Conservation (phyloP, 352 stramenopile genomes). For the Plasmopara viticola region DNA sequence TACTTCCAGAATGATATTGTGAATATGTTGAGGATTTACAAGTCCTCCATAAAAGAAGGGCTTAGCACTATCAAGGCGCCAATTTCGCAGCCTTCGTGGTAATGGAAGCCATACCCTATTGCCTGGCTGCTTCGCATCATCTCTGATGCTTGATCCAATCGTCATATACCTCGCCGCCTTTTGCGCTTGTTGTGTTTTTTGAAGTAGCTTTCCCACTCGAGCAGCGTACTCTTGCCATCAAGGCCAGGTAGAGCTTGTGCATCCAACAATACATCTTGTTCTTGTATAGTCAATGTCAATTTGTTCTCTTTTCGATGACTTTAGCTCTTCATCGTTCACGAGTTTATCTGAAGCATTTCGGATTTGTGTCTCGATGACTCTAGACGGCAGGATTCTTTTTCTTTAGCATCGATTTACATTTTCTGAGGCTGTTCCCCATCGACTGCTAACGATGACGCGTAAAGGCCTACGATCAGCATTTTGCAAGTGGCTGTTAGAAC, state of each 20-base stretch:
- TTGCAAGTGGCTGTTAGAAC: conserved; percentile 25
- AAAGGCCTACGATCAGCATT: conserved; percentile 25
- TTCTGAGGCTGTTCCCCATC: conserved; percentile 16
- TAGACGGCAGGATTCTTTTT: conserved; percentile 26
- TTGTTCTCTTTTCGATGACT: conserved; percentile 17
- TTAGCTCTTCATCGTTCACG: conserved; percentile 29
- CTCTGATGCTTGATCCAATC: too few relatives aligned
- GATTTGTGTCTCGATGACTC: conserved; percentile 24
- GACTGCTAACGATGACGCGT: not conserved
- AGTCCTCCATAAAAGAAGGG: too few relatives aligned
- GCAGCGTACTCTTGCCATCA: conserved; percentile 7
- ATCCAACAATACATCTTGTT: conserved; percentile 15
- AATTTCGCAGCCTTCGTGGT: too few relatives aligned
- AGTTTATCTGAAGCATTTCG: not conserved
- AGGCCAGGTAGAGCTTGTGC: conserved; percentile 10
- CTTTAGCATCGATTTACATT: conserved; percentile 24
- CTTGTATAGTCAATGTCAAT: conserved; percentile 6
- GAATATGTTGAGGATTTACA: too few relatives aligned
- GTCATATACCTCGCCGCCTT: too few relatives aligned
- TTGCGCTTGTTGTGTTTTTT: too few relatives aligned
- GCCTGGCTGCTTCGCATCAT: too few relatives aligned
- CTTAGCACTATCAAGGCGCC: too few relatives aligned
- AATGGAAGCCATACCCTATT: too few relatives aligned
- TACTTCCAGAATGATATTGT: too few relatives aligned
- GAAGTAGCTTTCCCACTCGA: too few relatives aligned